Base-by-base conservation (phyloP, 176 grass and related monocot genomes). In the Triticum dicoccoides region DNA sequence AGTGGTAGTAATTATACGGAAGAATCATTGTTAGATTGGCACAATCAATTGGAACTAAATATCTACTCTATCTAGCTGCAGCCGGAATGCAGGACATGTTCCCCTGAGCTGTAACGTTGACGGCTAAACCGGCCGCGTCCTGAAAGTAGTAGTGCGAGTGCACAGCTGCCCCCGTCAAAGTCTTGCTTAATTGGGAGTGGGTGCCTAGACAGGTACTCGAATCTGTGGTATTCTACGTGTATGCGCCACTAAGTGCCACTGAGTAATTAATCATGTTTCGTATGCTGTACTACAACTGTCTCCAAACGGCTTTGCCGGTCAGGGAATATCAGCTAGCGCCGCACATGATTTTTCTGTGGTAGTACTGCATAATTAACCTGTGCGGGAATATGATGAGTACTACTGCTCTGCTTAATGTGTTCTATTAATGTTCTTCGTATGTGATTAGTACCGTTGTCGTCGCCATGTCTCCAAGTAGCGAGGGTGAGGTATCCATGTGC, bases 81-180 rank as follows among this genome's bases (percentile, higher is more conserved):
- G 38, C 45, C 1, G 23, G 32, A 20, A 47, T 1, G 27, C 61
- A 80, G 8, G 66, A 23, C 52, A 62, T 70, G 58, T 59, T 73
- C 14, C 21, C 21, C 11, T 61, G 59, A 44, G 59, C 61, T 42
- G 59, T 41, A 80, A 27, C 61, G 37, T 44, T 30, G 77, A 79
- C 61, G n/a, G 61, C 39, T 12, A 67, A 49, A 49, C 63, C 17
- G 12, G 62, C 15, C 0, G 15, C 24, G 20, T 70, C 33, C 9
- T 11, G 38, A 80, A 44, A 80, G 39, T 45, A 80, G 39, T 45
- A 45, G 37, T 11, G 25, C 3, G 6, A 3, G 4, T 2, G 21
- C 23, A 18, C 80, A 72, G 51, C 65, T 41, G 74, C 83, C 83
- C 65, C 14, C 42, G 65, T 88, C 87, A 51, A 59, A 20, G 25